Evolutionary conservation across 2,329 filamentous ascomycete species (phyloP), one percentile per base, ranked within the genome.

Genomic region (Aspergillus ibericus): DNA sequence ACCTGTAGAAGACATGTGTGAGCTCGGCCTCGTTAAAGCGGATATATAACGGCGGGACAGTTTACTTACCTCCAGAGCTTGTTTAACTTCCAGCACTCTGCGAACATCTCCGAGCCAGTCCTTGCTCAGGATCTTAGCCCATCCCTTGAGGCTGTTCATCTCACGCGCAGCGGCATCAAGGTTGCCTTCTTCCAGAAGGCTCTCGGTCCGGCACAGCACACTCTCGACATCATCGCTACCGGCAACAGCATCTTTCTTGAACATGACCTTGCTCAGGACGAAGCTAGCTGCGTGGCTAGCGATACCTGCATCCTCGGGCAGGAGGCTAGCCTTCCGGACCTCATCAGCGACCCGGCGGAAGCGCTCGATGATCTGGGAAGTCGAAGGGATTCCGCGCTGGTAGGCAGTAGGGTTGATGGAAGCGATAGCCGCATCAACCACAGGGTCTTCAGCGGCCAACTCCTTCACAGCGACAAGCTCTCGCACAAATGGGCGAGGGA

Each of bases 381-480:
- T 82, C 13, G 90, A 92, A 22, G 92, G 87, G 58, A 99, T 88
- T 59, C 95, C 95, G 56, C 89, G 89, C 79, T 98, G 95, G 81
- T 99, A 99, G 18, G 95, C 92, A 10, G 85, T 81, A 3, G 95
- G 95, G 81, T 96, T 96, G 77, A 99, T 96, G 29, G 92, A 96
- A n/a, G 91, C 90, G 69, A 99, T 96, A 59, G 95, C 95, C 4
- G 93, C 93, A 67, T 92, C 88, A 60, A 99, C 92, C 5, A 98
- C 89, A 1, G 90, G 81, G 73, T 96, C 91, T 53, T 92, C 89
- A 29, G 85, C 83, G 4, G 92, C 91, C 66, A 96, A 91, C 76
- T 97, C 92, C 80, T 96, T 96, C 56, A 99, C 85, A 3, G 95
- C 95, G 18, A 96, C 91, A 13, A 99, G 87, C 80, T 99, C 95